A percentile compares a stretch with the other conserved stretches of the same genome.
Evolutionary conservation across 257 asterid genomes (phyloP).

Genomic region (Paraleonurus japonicus): DNA sequence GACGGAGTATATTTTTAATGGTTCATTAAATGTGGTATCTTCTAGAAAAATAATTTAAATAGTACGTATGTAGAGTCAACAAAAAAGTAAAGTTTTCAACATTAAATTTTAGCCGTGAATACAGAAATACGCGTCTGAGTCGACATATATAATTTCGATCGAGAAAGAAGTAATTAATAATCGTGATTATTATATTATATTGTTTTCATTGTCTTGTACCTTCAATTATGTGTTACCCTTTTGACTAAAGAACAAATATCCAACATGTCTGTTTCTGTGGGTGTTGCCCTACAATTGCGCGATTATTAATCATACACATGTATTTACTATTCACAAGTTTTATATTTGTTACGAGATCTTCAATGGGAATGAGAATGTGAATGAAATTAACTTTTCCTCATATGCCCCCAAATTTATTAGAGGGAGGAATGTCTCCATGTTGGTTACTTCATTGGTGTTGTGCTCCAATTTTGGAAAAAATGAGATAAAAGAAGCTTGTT

Average conservation of each 20-base stretch:
- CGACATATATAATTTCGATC: neutral
- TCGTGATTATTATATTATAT: neutral
- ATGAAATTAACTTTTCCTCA: too few species aligned
- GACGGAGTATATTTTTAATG: too few species aligned
- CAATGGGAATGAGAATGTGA: too few species aligned
- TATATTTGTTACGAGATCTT: too few species aligned
- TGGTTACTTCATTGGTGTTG: too few species aligned
- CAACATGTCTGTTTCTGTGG: neutral
- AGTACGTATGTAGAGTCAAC: neutral
- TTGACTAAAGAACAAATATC: neutral
- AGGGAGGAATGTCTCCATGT: too few species aligned
- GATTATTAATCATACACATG: neutral
- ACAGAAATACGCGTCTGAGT: too few species aligned
- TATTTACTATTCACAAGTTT: too few species aligned
- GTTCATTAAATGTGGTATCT: neutral
- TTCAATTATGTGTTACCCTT: neutral
- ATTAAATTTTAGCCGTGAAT: neutral
- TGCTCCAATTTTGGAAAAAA: too few species aligned
- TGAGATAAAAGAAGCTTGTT: too few species aligned
- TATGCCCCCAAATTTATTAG: too few species aligned
- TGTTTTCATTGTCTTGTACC: neutral
- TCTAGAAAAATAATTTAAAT: neutral
- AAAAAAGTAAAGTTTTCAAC: neutral
- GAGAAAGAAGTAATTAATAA: neutral
- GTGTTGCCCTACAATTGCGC: conserved; percentile 23